Percentiles rank a stretch among this genome's conserved stretches.
Evolutionary conservation across 768 basidiomycete species (phyloP).

Genomic region (Mrakia blollopis): DNA sequence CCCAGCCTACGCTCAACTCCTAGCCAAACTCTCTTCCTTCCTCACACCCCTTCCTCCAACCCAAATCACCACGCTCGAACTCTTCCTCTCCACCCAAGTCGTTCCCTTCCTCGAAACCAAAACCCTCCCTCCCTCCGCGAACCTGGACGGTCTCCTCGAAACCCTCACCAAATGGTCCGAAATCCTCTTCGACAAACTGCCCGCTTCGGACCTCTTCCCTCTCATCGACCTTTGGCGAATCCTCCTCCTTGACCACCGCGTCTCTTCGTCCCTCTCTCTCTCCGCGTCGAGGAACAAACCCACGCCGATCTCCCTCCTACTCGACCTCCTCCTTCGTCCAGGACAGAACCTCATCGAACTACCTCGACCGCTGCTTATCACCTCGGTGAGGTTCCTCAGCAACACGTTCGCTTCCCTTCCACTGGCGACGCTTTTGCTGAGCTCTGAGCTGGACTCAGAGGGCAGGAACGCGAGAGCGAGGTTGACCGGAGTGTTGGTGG

Average conservation of each 20-base stretch:
- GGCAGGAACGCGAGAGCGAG: constrained; percentile 36
- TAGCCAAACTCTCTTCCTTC: constrained; percentile 59
- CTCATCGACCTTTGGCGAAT: constrained; percentile 77
- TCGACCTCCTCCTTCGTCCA: background rate
- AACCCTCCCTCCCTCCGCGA: background rate
- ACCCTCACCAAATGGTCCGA: constrained; percentile 45
- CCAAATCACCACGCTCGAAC: constrained; percentile 47
- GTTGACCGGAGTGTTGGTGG: constrained; percentile 58
- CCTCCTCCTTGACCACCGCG: constrained; percentile 60
- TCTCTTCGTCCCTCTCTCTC: constrained; percentile 47
- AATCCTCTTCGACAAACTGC: constrained; percentile 46
- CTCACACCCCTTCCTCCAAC: constrained; percentile 45
- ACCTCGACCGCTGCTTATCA: constrained; percentile 59
- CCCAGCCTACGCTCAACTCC: constrained; percentile 62
- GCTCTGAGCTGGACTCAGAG: background rate
- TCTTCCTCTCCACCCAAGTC: constrained; percentile 51
- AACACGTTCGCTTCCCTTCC: constrained; percentile 58
- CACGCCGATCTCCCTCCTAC: background rate
- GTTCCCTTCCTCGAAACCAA: constrained; percentile 60
- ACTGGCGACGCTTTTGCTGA: constrained; percentile 49
- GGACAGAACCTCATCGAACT: constrained; percentile 35
- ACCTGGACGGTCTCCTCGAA: constrained; percentile 48
- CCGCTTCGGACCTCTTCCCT: constrained; percentile 63
- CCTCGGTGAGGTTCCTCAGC: constrained; percentile 60
- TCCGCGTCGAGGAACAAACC: background rate